Evolutionary conservation across 2,329 filamentous ascomycete species (phyloP), one percentile per base, ranked within the genome.

Genomic region (Sarocladiaceae sp.): DNA sequence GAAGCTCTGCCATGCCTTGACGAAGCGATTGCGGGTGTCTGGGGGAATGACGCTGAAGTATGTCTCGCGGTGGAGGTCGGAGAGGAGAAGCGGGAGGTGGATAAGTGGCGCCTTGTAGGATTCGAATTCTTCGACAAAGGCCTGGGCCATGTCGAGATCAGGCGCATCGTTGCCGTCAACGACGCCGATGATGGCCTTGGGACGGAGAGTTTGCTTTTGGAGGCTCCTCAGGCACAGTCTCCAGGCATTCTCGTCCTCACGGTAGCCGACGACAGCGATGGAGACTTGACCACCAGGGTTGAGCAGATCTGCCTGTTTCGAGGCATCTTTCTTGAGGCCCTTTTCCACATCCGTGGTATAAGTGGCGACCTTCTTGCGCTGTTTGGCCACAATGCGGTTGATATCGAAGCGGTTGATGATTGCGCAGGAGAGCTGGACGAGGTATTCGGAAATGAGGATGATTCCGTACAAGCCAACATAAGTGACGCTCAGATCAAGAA

Each of bases 231-330:
- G 54, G 29, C 54, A 55, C 7, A 50, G 54, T 31, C 54, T 23
- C 54, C 54, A 55, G 12, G 54, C 52, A 28, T 55, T 48, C 15
- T 55, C 54, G 35, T 55, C 54, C 35, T 55, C 54, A 5, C 54
- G 54, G 42, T 55, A 55, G 29, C 54, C 54, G 36, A 55, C 54
- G 31, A 55, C 54, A 22, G 54, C 54, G 36, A 55, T 55, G 10
- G 54, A 55, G 28, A 51, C 20, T 29, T 55, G 52, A 12, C 26
- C 42, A 18, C 50, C 54, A 7, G 54, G 54, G 52, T 54, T 53
- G 20, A 55, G 28, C 15, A 55, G 42, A 22, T 46, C 25, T n/a
- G n/a, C n/a, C 10, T 23, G 42, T 6, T 29, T 26, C 2, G 52
- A 50, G 28, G 52, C 13, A n/a, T 25, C 11, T 17, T 22, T 17